Evolutionary conservation across 371 early-diverging fungal species (phyloP).

Genomic region (Saksenaea vasiformis): DNA sequence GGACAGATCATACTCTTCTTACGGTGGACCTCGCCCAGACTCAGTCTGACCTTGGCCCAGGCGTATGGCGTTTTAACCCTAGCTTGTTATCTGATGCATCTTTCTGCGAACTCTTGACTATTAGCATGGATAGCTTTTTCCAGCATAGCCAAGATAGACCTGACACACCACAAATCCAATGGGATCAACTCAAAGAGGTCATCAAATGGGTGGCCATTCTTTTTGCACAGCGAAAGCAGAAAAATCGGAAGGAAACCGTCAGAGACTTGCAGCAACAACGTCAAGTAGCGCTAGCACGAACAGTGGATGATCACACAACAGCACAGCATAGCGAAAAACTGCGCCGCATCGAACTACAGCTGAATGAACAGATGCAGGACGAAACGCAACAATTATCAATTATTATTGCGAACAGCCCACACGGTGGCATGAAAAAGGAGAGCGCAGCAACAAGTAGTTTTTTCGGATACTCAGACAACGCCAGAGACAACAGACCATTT

Average conservation of each 20-base stretch:
- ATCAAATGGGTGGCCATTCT: neutral
- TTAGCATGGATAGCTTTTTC: neutral
- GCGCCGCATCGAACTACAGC: neutral
- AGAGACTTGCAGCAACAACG: neutral
- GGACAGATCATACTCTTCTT: slow-evolving; percentile 7
- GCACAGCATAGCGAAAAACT: neutral
- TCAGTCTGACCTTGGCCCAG: neutral
- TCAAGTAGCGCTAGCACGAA: neutral
- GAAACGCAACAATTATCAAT: slow-evolving; percentile 3
- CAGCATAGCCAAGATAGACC: too few species aligned
- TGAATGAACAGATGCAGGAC: neutral
- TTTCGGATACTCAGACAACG: too few species aligned
- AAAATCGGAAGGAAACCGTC: neutral
- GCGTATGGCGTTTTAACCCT: slow-evolving; percentile 16
- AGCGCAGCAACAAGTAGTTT: too few species aligned
- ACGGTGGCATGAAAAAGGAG: too few species aligned
- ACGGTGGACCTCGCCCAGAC: neutral
- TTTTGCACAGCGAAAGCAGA: neutral
- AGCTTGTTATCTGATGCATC: neutral
- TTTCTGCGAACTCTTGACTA: neutral
- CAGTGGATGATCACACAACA: too few species aligned
- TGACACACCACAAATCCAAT: neutral
- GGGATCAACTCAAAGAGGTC: neutral
- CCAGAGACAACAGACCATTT: too few species aligned
- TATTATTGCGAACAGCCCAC: slow-evolving; percentile 5